Evolutionary conservation across 1,139 yeast species (phyloP), one percentile per base, ranked within the genome.

Genomic region (Suhomyces taliae): DNA sequence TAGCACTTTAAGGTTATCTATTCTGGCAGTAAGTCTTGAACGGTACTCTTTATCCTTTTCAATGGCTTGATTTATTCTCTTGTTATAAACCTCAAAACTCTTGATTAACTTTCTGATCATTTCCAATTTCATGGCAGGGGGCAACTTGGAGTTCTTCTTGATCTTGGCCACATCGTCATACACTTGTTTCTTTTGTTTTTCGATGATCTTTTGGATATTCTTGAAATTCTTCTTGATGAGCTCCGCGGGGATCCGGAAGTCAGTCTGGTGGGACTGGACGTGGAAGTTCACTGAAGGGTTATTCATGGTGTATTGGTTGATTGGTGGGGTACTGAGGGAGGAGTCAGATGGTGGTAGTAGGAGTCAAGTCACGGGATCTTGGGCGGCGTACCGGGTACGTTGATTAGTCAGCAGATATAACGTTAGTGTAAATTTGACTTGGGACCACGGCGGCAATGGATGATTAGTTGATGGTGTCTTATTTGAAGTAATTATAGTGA

Each of bases 201-300:
- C 87, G n/a, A 82, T 71, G 10, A 80, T 65, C 55, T 74, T 80
- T 55, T 83, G 86, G 15, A 82, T 69, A 35, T 64, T 60, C 59
- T 81, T 83, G 63, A 82, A 76, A 57, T 85, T 84, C 66, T 78
- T 81, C 54, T 74, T 74, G 41, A 83, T 66, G 14, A 84, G 66
- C 54, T 84, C 89, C 24, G 76, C 69, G 1, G 91, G 91, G 1
- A 84, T 79, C 45, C 74, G 74, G 64, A 85, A 83, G 48, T 79
- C 81, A 2, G 82, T 73, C 61, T 74, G 76, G 53, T 78, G 62
- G 0, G 75, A 62, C 50, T 72, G 77, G 24, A 74, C 61, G 41
- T 71, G 75, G 59, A 74, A 74, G 53, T 71, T 70, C 15, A 74
- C 50, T 0, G 74, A 69, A 7, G 76, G 73, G 39, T 72, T 75